A percentile compares a stretch with the other conserved stretches of the same genome.
phyloP scores from a whole-genome alignment of 2,329 filamentous ascomycete species.

The Rosellinia necatrix region DNA sequence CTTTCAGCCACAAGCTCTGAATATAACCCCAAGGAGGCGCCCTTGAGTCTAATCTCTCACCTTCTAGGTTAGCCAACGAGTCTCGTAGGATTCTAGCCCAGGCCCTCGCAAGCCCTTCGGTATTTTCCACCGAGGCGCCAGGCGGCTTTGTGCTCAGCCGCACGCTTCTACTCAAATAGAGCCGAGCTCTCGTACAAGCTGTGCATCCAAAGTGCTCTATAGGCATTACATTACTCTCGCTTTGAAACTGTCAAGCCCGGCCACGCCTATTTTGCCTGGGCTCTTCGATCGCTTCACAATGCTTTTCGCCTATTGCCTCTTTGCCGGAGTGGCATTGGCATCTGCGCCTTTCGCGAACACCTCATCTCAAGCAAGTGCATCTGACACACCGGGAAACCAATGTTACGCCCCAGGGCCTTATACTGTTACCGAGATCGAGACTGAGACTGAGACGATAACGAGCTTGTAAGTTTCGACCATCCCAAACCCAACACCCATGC shows the following conservation, averaged over 20 bases:
- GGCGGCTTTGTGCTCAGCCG: not conserved
- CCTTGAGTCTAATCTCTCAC: not conserved
- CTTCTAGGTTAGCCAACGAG: not conserved
- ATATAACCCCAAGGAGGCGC: not conserved
- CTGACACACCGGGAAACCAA: constrained; percentile 27
- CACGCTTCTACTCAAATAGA: not conserved
- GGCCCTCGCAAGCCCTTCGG: not conserved
- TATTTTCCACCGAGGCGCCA: not conserved
- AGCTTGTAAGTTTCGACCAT: constrained; percentile 24
- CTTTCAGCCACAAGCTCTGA: constrained; percentile 4
- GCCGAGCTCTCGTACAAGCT: constrained; percentile 3
- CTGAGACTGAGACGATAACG: constrained; percentile 31
- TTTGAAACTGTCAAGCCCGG: not conserved
- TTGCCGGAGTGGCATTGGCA: constrained; percentile 31
- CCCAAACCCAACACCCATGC: constrained; percentile 16
- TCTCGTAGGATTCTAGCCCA: not conserved
- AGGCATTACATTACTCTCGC: constrained; percentile 3
- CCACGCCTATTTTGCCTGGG: not conserved
- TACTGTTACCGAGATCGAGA: constrained; percentile 33
- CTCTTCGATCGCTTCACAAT: constrained; percentile 28
- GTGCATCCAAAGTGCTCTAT: constrained; percentile 2
- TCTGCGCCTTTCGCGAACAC: constrained; percentile 31
- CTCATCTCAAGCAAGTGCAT: constrained; percentile 23
- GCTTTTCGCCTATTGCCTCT: constrained; percentile 30
- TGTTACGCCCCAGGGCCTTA: constrained; percentile 14